A percentile compares a stretch with the other conserved stretches of the same genome.
Conservation (phyloP, 805 yeast genomes). For the Ogataea philodendri region DNA sequence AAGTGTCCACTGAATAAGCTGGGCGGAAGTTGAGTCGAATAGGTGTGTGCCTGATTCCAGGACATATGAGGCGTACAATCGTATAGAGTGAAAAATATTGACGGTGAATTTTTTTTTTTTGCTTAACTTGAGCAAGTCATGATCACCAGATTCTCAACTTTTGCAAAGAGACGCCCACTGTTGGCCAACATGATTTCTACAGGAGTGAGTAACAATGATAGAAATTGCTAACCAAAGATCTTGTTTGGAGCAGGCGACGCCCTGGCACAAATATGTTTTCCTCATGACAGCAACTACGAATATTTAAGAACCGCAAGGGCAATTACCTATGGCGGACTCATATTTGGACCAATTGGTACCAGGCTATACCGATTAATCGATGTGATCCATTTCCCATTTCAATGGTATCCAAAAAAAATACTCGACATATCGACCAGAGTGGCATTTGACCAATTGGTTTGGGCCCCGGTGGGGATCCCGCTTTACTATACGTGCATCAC, state of each 20-base stretch:
- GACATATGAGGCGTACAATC: too few species aligned
- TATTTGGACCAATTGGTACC: constrained; percentile 75
- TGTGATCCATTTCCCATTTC: constrained; percentile 37
- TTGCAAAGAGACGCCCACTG: constrained; percentile 3
- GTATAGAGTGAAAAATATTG: too few species aligned
- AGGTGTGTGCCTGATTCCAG: too few species aligned
- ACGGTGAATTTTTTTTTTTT: too few species aligned
- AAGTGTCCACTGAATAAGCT: too few species aligned
- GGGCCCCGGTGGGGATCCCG: constrained; percentile 80
- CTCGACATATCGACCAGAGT: constrained; percentile 49
- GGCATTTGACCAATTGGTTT: constrained; percentile 65
- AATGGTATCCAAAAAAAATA: constrained; percentile 10
- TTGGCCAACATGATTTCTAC: constrained; percentile 47
- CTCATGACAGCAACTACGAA: constrained; percentile 42
- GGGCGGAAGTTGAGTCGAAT: too few species aligned
- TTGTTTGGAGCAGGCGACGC: constrained; percentile 72
- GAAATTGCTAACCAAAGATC: constrained; percentile 9
- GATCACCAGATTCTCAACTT: constrained; percentile 1
- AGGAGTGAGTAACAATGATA: constrained; percentile 33
- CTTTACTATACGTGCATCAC: constrained; percentile 69
- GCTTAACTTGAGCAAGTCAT: too few species aligned
- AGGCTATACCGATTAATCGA: constrained; percentile 63
- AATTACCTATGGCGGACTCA: constrained; percentile 62
- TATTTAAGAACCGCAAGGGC: constrained; percentile 59
- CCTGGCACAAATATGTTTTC: constrained; percentile 61